Conservation (phyloP, 306 rosid species). For the Glycyrrhiza uralensis region DNA sequence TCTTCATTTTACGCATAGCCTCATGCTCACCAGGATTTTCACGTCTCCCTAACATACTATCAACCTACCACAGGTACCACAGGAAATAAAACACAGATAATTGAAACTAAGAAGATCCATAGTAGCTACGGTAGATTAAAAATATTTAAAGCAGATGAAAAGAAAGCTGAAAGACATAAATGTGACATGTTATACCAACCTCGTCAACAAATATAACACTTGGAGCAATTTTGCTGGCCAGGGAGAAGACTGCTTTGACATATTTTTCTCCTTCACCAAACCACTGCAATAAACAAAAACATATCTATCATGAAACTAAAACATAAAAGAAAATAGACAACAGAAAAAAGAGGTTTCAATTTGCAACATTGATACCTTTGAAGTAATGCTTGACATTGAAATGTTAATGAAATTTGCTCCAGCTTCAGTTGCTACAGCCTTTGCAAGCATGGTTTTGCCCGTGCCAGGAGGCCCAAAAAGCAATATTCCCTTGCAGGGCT, state of each 20-base stretch:
- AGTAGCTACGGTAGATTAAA: neutral
- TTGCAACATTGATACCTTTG: conserved; percentile 55
- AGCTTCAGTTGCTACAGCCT: conserved; percentile 99
- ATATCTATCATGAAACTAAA: conserved; percentile 7
- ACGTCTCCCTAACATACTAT: conserved; percentile 97
- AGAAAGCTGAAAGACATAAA: neutral
- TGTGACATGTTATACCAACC: conserved; percentile 45
- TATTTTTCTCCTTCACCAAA: conserved; percentile 98
- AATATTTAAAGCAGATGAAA: neutral
- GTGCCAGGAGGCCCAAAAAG: conserved; percentile 99
- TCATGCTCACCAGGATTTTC: conserved; percentile 96
- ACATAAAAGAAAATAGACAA: neutral
- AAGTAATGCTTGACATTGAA: conserved; percentile 94
- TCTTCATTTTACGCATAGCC: conserved; percentile 98
- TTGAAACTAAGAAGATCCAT: neutral
- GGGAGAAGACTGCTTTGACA: conserved; percentile 90
- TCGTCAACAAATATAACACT: conserved; percentile 96
- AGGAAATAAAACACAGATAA: neutral
- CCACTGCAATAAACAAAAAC: conserved; percentile 58
- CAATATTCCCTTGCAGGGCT: conserved; percentile 98
- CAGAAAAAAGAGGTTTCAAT: neutral
- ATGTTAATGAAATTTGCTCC: conserved; percentile 96
- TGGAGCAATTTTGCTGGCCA: conserved; percentile 96
- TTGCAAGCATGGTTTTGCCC: conserved; percentile 98
- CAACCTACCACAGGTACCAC: conserved; percentile 56